Evolutionary conservation across 1,139 yeast species (phyloP).

Genomic region (Lodderomyces pseudojiufengensis): DNA sequence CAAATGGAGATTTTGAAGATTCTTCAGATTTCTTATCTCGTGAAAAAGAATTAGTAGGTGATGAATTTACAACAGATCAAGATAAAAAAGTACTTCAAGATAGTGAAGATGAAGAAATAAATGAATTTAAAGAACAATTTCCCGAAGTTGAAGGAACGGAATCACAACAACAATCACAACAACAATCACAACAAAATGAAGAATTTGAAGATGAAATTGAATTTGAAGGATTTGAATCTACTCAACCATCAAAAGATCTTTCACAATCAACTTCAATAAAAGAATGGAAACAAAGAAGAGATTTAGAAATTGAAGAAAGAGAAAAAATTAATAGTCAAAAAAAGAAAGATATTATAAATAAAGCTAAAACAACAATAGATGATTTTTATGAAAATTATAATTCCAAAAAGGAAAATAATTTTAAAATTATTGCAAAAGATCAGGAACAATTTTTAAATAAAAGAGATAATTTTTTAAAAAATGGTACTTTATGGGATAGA

Average conservation of each 20-base stretch:
- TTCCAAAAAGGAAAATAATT: constrained; percentile 71
- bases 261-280: constrained; percentile 56
- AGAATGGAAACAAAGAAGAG: constrained; percentile 86
- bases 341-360: constrained; percentile 63
- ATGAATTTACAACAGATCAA: constrained; percentile 69
- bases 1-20: constrained; percentile 25
- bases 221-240: constrained; percentile 23
- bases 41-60: constrained; percentile 82
- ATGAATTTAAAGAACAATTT: constrained; percentile 63
- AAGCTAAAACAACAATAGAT: constrained; percentile 86
- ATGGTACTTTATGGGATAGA: constrained; percentile 88
- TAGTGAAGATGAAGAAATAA: constrained; percentile 60
- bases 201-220: constrained; percentile 22
- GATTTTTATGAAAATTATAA: constrained; percentile 94
- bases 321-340: constrained; percentile 70
- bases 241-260: constrained; percentile 16
- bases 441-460: constrained; percentile 71
- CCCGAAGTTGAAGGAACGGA: constrained; percentile 51
- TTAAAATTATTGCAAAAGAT: constrained; percentile 60
- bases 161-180: constrained; percentile 8
- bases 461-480: constrained; percentile 75
- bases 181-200: constrained; percentile 15
- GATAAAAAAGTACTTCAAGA: constrained; percentile 54
- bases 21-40: constrained; percentile 68
- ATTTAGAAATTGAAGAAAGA: constrained; percentile 74